phyloP scores from a whole-genome alignment of 176 grass and related monocot genomes.

The Chrysopogon serrulatus region DNA sequence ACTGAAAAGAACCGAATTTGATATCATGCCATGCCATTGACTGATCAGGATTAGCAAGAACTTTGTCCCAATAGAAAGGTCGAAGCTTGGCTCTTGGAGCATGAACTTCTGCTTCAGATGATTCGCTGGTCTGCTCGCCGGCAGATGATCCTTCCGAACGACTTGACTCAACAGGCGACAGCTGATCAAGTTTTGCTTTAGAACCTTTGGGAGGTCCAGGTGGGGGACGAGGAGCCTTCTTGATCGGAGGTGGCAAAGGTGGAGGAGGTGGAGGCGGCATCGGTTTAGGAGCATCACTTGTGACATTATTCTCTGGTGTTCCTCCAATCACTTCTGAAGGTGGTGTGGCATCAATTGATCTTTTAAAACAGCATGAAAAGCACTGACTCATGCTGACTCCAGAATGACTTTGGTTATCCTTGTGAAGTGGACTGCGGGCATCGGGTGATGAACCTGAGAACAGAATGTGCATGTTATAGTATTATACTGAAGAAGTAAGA shows the following conservation, averaged over 20 bases:
- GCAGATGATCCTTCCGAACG: conserved; percentile 45
- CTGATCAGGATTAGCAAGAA: conserved; percentile 77
- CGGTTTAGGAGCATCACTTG: conserved; percentile 26
- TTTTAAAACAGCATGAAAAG: conserved; percentile 40
- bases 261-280: conserved; percentile 22
- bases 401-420: conserved; percentile 13
- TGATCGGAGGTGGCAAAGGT: conserved; percentile 30
- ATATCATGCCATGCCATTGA: conserved; percentile 95
- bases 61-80: conserved; percentile 95
- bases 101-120: conserved; percentile 32
- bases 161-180: conserved; percentile 38
- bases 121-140: conserved; percentile 15
- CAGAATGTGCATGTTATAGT: neutral
- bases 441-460: conserved; percentile 22
- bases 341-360: neutral
- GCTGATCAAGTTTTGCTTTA: conserved; percentile 18
- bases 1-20: conserved; percentile 96
- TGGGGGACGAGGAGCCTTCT: conserved; percentile 8
- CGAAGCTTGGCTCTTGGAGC: conserved; percentile 64
- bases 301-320: conserved; percentile 15
- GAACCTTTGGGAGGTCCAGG: conserved; percentile 32
- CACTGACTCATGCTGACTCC: conserved; percentile 16
- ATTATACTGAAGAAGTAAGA: neutral
- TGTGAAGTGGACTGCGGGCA: neutral
- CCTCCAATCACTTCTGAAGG: conserved; percentile 10